Base-by-base conservation (phyloP, 2,329 filamentous ascomycete species). In the Fonsecaea multimorphosa region DNA sequence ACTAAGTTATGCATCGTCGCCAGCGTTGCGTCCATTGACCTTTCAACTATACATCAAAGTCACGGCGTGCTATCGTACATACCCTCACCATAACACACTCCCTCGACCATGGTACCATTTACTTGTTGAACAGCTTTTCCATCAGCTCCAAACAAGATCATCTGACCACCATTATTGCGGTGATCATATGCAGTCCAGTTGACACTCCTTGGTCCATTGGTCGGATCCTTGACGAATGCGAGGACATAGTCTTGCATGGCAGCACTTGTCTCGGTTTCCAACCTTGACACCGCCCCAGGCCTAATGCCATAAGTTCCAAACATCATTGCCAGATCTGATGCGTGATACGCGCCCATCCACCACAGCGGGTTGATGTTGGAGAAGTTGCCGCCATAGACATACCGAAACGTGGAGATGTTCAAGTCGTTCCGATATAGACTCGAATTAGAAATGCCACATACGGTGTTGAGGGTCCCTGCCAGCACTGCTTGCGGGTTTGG, bases 381-480 rank as follows among this genome's bases (percentile, higher is more conserved):
- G 68, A 79, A 82, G 60, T 78, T 77, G 56, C 79, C 79, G 2
- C 74, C 74, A 66, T 79, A 80, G 53, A 76, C 72, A 69, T 79
- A 81, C 22, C 79, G 77, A 68, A 76, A 81, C 1, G 79, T 79
- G 1, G 74, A 71, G 0, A 73, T 66, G 78, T 6, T 73, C 72
- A 7, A 68, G 69, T 5, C 67, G 44, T 27, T 56, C 14, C 58
- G 46, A 14, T 55, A 49, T 7, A 53, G 63, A 56, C 19, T 46
- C n/a, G 59, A 46, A 24, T 61, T 61, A 1, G 38, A 58, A 16
- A 58, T 58, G 24, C 56, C 56, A 12, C 56, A 49, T 38, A 58
- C 56, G 8, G 56, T 58, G 27, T 58, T 58, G 56, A 58, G 38
- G n/a, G 56, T 58, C 7, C 56, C 56, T 46, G 24, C 29, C 36